phyloP scores from a whole-genome alignment of 2,329 filamentous ascomycete genomes.

The Samsoniella hepiali region DNA sequence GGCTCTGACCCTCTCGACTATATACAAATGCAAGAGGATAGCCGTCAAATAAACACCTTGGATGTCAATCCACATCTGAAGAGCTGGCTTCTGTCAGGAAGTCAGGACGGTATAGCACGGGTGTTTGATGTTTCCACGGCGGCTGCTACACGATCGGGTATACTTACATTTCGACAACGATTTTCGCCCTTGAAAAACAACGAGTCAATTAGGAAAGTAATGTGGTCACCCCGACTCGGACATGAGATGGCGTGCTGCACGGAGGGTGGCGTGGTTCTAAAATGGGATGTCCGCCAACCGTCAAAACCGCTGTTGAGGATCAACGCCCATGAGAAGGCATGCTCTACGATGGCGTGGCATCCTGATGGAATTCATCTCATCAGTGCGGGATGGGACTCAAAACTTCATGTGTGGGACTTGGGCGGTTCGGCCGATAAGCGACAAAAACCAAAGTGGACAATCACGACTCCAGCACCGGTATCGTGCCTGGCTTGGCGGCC shows the following conservation, averaged over 20 bases:
- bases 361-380: conserved; percentile 64
- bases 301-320: conserved; percentile 54
- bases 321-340: conserved; percentile 59
- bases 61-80: conserved; percentile 60
- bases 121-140: conserved; percentile 57
- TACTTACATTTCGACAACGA: conserved; percentile 47
- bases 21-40: conserved; percentile 58
- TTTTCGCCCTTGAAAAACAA: conserved; percentile 40
- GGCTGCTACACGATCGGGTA: conserved; percentile 45
- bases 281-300: conserved; percentile 61
- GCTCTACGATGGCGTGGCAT: conserved; percentile 63
- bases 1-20: conserved; percentile 48
- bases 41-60: conserved; percentile 60
- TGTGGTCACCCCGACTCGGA: conserved; percentile 61
- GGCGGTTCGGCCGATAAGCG: conserved; percentile 57
- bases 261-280: conserved; percentile 58
- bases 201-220: conserved; percentile 55
- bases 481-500: conserved; percentile 61
- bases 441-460: conserved; percentile 61
- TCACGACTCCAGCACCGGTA: conserved; percentile 59
- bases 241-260: conserved; percentile 63
- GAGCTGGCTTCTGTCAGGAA: conserved; percentile 58
- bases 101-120: conserved; percentile 61
- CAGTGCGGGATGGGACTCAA: conserved; percentile 60
- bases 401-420: conserved; percentile 64